Evolutionary conservation across 257 asterid species (phyloP).

Genomic region (Solanum chmielewskii): DNA sequence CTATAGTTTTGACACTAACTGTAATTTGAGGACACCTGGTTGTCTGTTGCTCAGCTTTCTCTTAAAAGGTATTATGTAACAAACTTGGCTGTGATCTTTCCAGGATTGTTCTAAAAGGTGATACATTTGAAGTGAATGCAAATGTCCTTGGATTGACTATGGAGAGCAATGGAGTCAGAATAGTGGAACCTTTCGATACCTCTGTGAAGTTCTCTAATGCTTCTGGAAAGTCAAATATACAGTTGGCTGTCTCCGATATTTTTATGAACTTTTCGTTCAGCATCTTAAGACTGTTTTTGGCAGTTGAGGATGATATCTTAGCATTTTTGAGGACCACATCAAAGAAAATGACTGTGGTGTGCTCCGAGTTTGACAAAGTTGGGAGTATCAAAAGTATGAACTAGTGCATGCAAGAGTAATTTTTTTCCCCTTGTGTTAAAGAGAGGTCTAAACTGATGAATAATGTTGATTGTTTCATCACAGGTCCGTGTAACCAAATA

Average conservation of each 20-base stretch:
- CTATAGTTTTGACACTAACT: neutral
- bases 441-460: neutral
- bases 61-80: neutral
- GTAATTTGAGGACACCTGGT: neutral
- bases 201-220: constrained; percentile 49
- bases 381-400: constrained; percentile 68
- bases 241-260: constrained; percentile 69
- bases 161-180: constrained; percentile 95
- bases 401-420: neutral
- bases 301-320: constrained; percentile 86
- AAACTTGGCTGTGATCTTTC: constrained; percentile 12
- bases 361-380: constrained; percentile 87
- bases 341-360: constrained; percentile 59
- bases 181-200: constrained; percentile 94
- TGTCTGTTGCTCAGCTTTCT: neutral
- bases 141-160: constrained; percentile 67
- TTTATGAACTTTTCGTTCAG: constrained; percentile 94
- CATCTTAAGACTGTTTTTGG: constrained; percentile 76
- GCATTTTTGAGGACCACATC: constrained; percentile 83
- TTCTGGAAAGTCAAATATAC: constrained; percentile 64
- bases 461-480: neutral
- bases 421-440: neutral
- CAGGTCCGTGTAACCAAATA: constrained; percentile 26
- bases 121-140: constrained; percentile 57
- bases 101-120: constrained; percentile 80